Conservation (phyloP, 2,329 filamentous ascomycete genomes). For the Colletotrichum sp. region DNA sequence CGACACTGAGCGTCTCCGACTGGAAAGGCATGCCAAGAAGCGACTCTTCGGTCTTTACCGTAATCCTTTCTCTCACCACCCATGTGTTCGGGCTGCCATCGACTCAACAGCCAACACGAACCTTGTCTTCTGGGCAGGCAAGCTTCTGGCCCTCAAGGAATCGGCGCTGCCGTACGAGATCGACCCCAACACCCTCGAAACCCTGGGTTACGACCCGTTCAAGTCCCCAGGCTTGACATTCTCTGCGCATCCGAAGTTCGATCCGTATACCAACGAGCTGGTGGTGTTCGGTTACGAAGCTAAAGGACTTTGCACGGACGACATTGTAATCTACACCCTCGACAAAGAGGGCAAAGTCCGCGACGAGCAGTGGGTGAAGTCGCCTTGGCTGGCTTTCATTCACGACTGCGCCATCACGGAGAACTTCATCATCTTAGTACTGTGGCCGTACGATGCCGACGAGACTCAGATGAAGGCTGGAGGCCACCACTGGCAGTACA, state of each 20-base stretch:
- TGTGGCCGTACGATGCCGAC: not conserved
- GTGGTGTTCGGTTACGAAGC: conserved; percentile 45
- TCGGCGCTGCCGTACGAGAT: conserved; percentile 44
- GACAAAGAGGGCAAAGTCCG: conserved; percentile 40
- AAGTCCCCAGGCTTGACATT: conserved; percentile 34
- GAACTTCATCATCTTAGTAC: not conserved
- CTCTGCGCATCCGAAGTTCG: conserved; percentile 46
- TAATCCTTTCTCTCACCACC: conserved; percentile 42
- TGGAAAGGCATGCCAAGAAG: conserved; percentile 37
- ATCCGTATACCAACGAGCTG: conserved; percentile 42
- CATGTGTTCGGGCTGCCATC: conserved; percentile 33
- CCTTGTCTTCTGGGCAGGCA: conserved; percentile 51
- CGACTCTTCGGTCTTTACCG: conserved; percentile 40
- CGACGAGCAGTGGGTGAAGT: conserved; percentile 52
- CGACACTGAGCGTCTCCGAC: conserved; percentile 41
- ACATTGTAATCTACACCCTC: conserved; percentile 37
- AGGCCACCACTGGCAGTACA: conserved; percentile 43
- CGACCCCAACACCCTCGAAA: conserved; percentile 30
- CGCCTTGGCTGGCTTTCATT: conserved; percentile 48
- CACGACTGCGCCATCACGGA: conserved; percentile 39
- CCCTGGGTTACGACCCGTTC: conserved; percentile 29
- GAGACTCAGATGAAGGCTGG: conserved; percentile 34
- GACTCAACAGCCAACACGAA: conserved; percentile 54
- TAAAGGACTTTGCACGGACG: conserved; percentile 37
- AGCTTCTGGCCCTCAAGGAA: conserved; percentile 54